phyloP scores from a whole-genome alignment of 352 stramenopile genomes.

The Phytophthora tubulina region DNA sequence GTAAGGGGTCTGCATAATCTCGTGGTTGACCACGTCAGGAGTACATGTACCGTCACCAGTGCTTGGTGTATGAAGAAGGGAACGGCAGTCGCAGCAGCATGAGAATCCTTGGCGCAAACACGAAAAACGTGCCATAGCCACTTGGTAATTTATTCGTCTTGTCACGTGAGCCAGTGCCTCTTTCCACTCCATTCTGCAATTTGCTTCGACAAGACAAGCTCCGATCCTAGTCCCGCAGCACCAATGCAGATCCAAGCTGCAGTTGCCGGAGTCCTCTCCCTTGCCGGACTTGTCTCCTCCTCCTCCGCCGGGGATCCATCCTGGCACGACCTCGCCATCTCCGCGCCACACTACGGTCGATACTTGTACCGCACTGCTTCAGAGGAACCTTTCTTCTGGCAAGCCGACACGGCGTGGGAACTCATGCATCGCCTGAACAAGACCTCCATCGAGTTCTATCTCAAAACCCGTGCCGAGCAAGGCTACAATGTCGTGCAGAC shows the following conservation, averaged over 20 bases:
- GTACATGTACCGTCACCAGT: not conserved
- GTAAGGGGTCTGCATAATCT: not conserved
- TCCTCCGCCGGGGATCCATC: not conserved
- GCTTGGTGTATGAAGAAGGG: not conserved
- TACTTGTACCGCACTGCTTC: conserved; percentile 1
- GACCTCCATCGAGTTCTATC: not conserved
- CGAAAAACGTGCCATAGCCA: no score
- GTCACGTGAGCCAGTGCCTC: no score
- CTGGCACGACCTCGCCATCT: not conserved
- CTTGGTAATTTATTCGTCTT: no score
- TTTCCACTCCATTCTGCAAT: not conserved
- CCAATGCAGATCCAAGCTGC: not conserved
- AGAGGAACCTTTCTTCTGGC: conserved; percentile 1
- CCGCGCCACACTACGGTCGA: not conserved
- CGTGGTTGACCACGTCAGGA: not conserved
- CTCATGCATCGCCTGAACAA: not conserved
- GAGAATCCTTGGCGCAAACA: no score
- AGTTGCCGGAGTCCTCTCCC: not conserved
- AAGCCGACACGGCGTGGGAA: not conserved
- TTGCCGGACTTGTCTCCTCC: not conserved
- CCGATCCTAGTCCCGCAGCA: not conserved
- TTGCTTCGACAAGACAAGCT: not conserved
- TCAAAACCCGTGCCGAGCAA: not conserved
- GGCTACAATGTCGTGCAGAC: not conserved
- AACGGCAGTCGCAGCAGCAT: not conserved